Conservation (phyloP, 1,284 basidiomycete species). For the Schizopora paradoxa region DNA sequence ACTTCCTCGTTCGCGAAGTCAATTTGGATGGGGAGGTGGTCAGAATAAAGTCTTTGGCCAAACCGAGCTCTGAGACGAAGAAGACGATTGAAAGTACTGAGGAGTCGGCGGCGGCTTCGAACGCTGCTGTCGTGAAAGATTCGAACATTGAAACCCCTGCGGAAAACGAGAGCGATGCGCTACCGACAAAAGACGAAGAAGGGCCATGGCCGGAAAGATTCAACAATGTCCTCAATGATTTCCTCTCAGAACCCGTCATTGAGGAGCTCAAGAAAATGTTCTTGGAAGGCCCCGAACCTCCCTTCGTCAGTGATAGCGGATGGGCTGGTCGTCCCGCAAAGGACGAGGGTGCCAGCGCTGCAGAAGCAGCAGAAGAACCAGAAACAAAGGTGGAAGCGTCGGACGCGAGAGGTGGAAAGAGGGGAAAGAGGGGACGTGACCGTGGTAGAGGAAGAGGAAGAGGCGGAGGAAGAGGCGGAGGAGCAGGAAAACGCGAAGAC, state of each 20-base stretch:
- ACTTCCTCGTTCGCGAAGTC: slow-evolving; percentile 91
- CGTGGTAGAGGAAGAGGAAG: slow-evolving; percentile 43
- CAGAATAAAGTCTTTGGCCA: slow-evolving; percentile 70
- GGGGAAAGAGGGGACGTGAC: slow-evolving; percentile 39
- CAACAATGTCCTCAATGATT: slow-evolving; percentile 49
- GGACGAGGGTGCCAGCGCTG: slow-evolving; percentile 21
- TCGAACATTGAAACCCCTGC: not conserved
- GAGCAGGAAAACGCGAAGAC: slow-evolving; percentile 48
- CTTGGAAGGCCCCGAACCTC: slow-evolving; percentile 69
- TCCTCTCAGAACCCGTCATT: slow-evolving; percentile 59
- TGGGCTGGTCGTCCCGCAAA: slow-evolving; percentile 50
- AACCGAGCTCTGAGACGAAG: slow-evolving; percentile 51
- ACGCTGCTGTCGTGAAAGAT: slow-evolving; percentile 6
- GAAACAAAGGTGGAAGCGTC: slow-evolving; percentile 20
- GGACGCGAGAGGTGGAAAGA: slow-evolving; percentile 30
- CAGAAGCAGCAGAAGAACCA: slow-evolving; percentile 27
- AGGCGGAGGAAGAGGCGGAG: slow-evolving; percentile 34
- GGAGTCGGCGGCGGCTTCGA: slow-evolving; percentile 4
- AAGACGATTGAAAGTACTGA: slow-evolving; percentile 24
- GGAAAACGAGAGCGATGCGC: not conserved
- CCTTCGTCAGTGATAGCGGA: slow-evolving; percentile 60
- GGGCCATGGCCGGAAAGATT: slow-evolving; percentile 65
- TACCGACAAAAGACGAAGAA: slow-evolving; percentile 10
- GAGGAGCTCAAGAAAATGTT: slow-evolving; percentile 65
- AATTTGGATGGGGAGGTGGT: slow-evolving; percentile 73